phyloP scores from a whole-genome alignment of 768 basidiomycete species.

The Tylopilus rubrobrunneus region DNA sequence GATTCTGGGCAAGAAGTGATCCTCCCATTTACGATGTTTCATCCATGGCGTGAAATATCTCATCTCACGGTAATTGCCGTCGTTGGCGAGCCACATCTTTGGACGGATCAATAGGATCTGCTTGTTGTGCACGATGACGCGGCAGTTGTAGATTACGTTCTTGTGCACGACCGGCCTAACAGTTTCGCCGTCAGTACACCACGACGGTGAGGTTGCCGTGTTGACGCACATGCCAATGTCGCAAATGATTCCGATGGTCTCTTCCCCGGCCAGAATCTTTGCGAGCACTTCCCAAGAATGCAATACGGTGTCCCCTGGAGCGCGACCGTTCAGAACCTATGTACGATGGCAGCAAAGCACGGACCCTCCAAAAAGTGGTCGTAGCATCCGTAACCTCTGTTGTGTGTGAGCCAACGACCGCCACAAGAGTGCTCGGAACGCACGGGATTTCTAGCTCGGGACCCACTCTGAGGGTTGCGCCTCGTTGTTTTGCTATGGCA shows the following conservation, averaged over 20 bases:
- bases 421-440: slow-evolving; percentile 14
- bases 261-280: slow-evolving; percentile 80
- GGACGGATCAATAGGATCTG: slow-evolving; percentile 93
- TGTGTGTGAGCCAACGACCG: neutral
- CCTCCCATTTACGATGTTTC: slow-evolving; percentile 86
- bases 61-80: slow-evolving; percentile 92
- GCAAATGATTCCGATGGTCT: slow-evolving; percentile 82
- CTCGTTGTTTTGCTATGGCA: slow-evolving; percentile 77
- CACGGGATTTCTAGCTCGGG: slow-evolving; percentile 97
- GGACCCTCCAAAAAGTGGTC: slow-evolving; percentile 97
- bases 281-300: slow-evolving; percentile 98
- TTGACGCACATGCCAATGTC: slow-evolving; percentile 88
- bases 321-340: neutral
- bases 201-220: neutral
- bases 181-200: slow-evolving; percentile 1
- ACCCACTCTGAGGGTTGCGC: slow-evolving; percentile 89
- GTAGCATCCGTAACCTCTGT: slow-evolving; percentile 92
- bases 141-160: slow-evolving; percentile 97
- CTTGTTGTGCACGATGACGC: slow-evolving; percentile 80
- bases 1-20: slow-evolving; percentile 87
- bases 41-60: slow-evolving; percentile 94
- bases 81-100: slow-evolving; percentile 99
- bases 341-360: neutral
- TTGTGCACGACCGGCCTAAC: slow-evolving; percentile 94
- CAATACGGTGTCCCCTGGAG: slow-evolving; percentile 84